Base-by-base conservation (phyloP, 2,329 filamentous ascomycete genomes). In the Trichoderma simmonsii region DNA sequence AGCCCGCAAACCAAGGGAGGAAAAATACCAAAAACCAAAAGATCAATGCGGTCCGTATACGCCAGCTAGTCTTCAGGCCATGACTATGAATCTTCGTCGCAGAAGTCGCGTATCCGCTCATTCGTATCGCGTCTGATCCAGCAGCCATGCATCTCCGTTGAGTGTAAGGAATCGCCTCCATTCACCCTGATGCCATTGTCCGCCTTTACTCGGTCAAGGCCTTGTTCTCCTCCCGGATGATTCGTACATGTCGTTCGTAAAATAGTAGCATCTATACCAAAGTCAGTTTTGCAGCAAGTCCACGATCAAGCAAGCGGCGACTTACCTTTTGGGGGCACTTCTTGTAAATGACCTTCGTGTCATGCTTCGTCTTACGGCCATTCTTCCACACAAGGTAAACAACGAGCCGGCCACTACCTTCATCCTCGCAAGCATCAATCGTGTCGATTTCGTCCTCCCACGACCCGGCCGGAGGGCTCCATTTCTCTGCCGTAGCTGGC, bases 301-400 rank as follows among this genome's bases (percentile, higher is more conserved):
- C 9, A 26, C 43, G 51, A 28, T 11, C 51, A 59, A 43, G 26
- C 32, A 18, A 6, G 3, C 7, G 26, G 26, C 11, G 12, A 6
- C 82, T 71, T 79, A 92, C 91, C 86, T 91, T 93, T 78, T 95
- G 93, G 0, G 93, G 93, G 75, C 92, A 94, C 76, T 93, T 91
- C 77, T 90, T 87, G 77, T 95, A 93, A 8, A 94, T 86, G 15
- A 90, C 86, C 24, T 85, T 80, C 18, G 93, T 89, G 11, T 89
- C 86, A 77, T 95, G 93, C 77, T 92, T 90, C 1, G 92, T 93
- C 83, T 93, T 94, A 62, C 88, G 85, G 9, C 89, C 90, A 73
- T 91, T 90, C 76, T 90, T 91, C 93, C 93, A 95, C 14, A 89
- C 88, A 36, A 95, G 82, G 75, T 91, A 93, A 1, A 92, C 92